Base-by-base conservation (phyloP, 1,284 basidiomycete genomes). In the Ceratobasidium papillatum region DNA sequence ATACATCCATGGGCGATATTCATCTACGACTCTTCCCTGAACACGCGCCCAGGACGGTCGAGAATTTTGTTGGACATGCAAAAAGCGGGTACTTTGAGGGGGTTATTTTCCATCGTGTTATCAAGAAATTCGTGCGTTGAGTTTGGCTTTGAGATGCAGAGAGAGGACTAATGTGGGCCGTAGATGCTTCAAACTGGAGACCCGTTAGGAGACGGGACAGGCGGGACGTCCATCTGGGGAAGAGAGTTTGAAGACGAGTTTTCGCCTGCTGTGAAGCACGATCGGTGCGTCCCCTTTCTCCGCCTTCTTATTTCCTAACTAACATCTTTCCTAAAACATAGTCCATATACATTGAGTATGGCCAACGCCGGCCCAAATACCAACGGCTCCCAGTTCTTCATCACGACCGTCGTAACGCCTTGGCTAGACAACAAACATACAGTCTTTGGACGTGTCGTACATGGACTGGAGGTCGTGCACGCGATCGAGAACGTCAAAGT, bases 371-470 rank as follows among this genome's bases (percentile, higher is more conserved):
- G 98, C 0, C 91, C 95, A 0, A 86, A 86, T 71, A 99, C 98
- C 49, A 99, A 99, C 81, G 98, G 92, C 1, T 94, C 92, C 2
- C 97, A 99, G 82, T 99, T 99, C 86, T 99, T 99, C 84, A 96
- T 99, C 81, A 99, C 98, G 1, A 98, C 96, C 1, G 96, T 92
- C 1, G 93, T 96, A 12, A 95, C 94, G 4, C 95, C 96, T 7
- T 98, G 96, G 95, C 85, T 99, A 69, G 94, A 97, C 82, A 96
- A 95, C 81, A 99, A 99, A 80, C 95, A 99, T 81, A 96, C 94
- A 0, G 94, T 96, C 78, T 97, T 97, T 79, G 94, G 95, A 9
- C 89, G 94, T 14, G 91, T 94, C 25, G 79, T 86, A 59, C 84
- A 85, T 1, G 88, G 88, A 1, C 82, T 90, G 79, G 86, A 89